phyloP scores from a whole-genome alignment of 2,329 filamentous ascomycete genomes.

The Penicillium sp. region DNA sequence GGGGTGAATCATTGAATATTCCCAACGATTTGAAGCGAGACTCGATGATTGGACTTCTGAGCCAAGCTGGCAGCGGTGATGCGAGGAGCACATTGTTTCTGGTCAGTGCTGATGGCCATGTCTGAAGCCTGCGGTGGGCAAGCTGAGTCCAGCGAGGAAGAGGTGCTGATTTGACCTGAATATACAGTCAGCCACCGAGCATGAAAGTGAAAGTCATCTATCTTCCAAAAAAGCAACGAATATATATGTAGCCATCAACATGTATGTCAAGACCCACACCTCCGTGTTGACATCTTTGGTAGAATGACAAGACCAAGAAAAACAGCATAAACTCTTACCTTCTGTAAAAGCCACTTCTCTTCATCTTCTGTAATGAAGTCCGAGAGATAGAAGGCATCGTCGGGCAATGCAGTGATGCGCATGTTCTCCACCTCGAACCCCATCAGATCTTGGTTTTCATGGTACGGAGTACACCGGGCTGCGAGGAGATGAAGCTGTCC shows the following conservation, averaged over 20 bases:
- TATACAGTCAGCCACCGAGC: constrained; percentile 3
- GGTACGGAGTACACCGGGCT: no score
- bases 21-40: constrained; percentile 52
- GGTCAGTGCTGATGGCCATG: constrained; percentile 82
- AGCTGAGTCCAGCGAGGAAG: constrained; percentile 83
- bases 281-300: neutral
- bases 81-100: constrained; percentile 73
- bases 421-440: constrained; percentile 28
- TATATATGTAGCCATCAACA: neutral
- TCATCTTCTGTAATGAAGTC: constrained; percentile 79
- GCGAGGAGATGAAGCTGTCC: neutral
- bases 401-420: constrained; percentile 35
- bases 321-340: constrained; percentile 51
- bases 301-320: neutral
- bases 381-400: constrained; percentile 75
- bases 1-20: constrained; percentile 66
- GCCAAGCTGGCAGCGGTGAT: constrained; percentile 70
- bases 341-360: constrained; percentile 69
- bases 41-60: constrained; percentile 66
- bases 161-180: constrained; percentile 57
- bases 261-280: neutral
- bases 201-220: neutral
- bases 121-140: constrained; percentile 85
- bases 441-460: constrained; percentile 6
- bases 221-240: neutral